Percentiles rank a stretch among this genome's conserved stretches.
Conservation (phyloP, 1,284 basidiomycete genomes). For the Ustilago esculenta region DNA sequence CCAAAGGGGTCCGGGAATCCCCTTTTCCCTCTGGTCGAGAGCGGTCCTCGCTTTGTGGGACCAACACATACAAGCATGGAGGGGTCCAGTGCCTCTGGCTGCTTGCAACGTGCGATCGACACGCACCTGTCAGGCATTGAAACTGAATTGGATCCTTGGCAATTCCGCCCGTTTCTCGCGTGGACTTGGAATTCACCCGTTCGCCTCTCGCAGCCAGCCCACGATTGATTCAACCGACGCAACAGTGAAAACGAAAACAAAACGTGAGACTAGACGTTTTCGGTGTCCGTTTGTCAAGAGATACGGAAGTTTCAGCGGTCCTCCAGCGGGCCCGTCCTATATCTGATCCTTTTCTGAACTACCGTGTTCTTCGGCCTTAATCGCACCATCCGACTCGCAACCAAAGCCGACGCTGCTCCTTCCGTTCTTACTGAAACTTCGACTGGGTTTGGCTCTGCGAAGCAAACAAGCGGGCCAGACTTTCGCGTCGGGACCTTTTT, state of each 20-base stretch:
- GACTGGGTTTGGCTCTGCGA: too few relatives aligned
- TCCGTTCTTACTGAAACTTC: neutral
- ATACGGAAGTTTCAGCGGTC: slow-evolving; percentile 3
- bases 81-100: too few relatives aligned
- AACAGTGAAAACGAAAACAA: neutral
- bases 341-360: too few relatives aligned
- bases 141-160: neutral
- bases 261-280: too few relatives aligned
- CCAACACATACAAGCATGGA: too few relatives aligned
- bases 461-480: neutral
- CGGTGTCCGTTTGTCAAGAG: slow-evolving; percentile 1
- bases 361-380: slow-evolving; percentile 8
- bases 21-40: too few relatives aligned
- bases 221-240: slow-evolving; percentile 21
- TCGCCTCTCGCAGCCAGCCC: neutral
- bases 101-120: neutral
- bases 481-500: too few relatives aligned
- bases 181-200: neutral
- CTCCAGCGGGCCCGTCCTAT: neutral
- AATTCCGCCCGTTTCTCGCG: neutral
- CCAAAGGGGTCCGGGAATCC: too few relatives aligned
- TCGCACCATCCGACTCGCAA: slow-evolving; percentile 1
- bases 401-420: too few relatives aligned
- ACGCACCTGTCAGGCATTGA: neutral
- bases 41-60: too few relatives aligned